Base-by-base conservation (phyloP, 2,329 filamentous ascomycete genomes). In the Colletotrichum nymphaeae region DNA sequence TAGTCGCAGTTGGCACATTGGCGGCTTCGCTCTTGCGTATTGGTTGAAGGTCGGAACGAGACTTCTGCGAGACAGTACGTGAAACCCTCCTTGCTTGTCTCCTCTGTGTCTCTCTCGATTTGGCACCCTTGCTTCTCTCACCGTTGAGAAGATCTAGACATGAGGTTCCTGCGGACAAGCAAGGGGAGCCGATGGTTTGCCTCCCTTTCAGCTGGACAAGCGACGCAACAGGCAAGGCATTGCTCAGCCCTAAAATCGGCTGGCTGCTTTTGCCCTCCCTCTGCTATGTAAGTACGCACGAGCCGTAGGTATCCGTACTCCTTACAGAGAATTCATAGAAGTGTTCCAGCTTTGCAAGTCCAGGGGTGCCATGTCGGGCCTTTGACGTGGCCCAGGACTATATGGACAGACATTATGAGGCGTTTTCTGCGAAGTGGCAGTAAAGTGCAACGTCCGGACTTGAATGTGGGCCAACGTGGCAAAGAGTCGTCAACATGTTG, bases 211-310 rank as follows among this genome's bases (percentile, higher is more conserved):
- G 63, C 68, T 63, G 60, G 22, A 37, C 28, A 52, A 53, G 37
- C 58, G 49, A 74, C 57, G 57, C 58, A 72, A 55, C 58, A n/a
- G 26, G 56, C 63, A 59, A 37, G 57, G 72, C 52, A 56, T 16
- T 53, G 30, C 57, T 74, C 72, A 74, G 68, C 72, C 72, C 72
- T 74, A 72, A 72, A 30, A 19, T 57, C 52, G 68, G 57, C 42
- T 59, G 24, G 42, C 16, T 67, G 30, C 56, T 32, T 57, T 35
- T 55, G 65, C 19, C 37, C 35, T 30, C 62, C 37, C 37, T 42
- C 6, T 19, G 14, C 37, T 42, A 19, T 42, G 16, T 3, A 32
- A 32, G 30, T 32, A 19, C 37, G 37, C 19, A 42, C 37, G 6
- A 19, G 16, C 37, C 37, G 37, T 63, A 30, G 26, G n/a, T 59